These are phyloP conservation scores for Urtica urens DNA, from an alignment of 306 rosid species.

Conservation along the genomic window DNA sequence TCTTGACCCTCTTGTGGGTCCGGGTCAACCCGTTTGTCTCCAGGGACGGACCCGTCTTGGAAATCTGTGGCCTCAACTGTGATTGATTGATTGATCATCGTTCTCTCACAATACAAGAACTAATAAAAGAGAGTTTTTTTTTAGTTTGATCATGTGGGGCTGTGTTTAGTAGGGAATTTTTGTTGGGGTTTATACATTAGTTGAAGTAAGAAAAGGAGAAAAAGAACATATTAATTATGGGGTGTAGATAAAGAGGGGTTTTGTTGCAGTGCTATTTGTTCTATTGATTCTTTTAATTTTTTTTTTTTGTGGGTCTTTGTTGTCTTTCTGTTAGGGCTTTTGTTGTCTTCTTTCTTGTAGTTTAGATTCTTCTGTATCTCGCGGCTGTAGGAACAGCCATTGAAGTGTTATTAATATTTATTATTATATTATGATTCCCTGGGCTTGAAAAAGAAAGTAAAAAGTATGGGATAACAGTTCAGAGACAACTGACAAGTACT, in stretches of 20 bases:
- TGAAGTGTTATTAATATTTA: too few species aligned
- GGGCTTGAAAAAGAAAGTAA: not conserved
- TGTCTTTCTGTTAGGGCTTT: slow-evolving; percentile 14
- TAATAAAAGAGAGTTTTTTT: slow-evolving; percentile 17
- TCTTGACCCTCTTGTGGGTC: slow-evolving; percentile 89
- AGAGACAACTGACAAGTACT: too few species aligned
- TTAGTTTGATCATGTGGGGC: slow-evolving; percentile 22
- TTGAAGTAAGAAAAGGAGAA: too few species aligned
- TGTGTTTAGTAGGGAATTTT: slow-evolving; percentile 21
- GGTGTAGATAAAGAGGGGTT: slow-evolving; percentile 45
- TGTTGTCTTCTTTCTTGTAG: slow-evolving; percentile 22
- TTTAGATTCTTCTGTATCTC: slow-evolving; percentile 26
- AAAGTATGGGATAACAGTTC: too few species aligned
- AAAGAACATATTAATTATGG: too few species aligned
- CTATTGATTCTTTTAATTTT: slow-evolving; percentile 67
- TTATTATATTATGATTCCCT: slow-evolving; percentile 1
- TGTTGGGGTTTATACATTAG: slow-evolving; percentile 14
- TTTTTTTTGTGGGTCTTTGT: slow-evolving; percentile 25
- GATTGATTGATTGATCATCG: slow-evolving; percentile 25
- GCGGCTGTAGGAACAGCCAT: slow-evolving; percentile 4
- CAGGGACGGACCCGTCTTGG: slow-evolving; percentile 67
- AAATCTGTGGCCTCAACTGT: slow-evolving; percentile 83
- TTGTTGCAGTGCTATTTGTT: slow-evolving; percentile 52
- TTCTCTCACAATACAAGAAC: slow-evolving; percentile 10
- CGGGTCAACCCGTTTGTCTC: slow-evolving; percentile 78